Evolutionary conservation across 2,329 filamentous ascomycete genomes (phyloP).

Genomic region (Aaosphaeria arxii): DNA sequence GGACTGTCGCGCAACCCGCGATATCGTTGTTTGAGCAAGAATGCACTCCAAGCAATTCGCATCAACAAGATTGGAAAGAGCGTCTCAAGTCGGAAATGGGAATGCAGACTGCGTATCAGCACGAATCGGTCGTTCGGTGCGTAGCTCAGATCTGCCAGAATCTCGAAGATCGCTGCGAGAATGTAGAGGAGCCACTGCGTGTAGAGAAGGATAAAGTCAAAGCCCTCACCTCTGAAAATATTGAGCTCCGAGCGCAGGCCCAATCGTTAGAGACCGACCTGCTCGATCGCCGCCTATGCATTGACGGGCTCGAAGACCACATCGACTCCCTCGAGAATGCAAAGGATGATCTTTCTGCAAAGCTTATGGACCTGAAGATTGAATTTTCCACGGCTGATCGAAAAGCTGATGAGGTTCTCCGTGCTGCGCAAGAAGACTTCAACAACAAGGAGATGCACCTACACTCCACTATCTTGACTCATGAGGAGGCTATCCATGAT

Average conservation of each 20-base stretch:
- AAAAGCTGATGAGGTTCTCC: slow-evolving; percentile 27
- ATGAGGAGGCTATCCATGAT: slow-evolving; percentile 33
- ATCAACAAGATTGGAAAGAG: slow-evolving; percentile 49
- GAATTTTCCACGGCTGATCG: slow-evolving; percentile 23
- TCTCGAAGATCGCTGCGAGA: slow-evolving; percentile 55
- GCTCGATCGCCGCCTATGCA: slow-evolving; percentile 20
- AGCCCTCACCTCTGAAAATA: slow-evolving; percentile 29
- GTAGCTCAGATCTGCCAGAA: slow-evolving; percentile 55
- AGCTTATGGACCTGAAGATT: slow-evolving; percentile 26
- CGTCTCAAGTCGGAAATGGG: slow-evolving; percentile 45
- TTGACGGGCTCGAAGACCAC: slow-evolving; percentile 40
- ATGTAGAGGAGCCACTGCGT: slow-evolving; percentile 53
- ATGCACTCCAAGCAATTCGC: slow-evolving; percentile 34
- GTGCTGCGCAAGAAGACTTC: slow-evolving; percentile 16
- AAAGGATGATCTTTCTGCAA: slow-evolving; percentile 35
- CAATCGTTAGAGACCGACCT: slow-evolving; percentile 27
- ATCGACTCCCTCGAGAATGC: slow-evolving; percentile 38
- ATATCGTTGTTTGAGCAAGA: slow-evolving; percentile 33
- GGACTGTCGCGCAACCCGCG: not conserved
- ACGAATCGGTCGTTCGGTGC: slow-evolving; percentile 47
- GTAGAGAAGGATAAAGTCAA: slow-evolving; percentile 39
- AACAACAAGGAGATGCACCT: slow-evolving; percentile 37
- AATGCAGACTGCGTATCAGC: slow-evolving; percentile 37
- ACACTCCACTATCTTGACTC: slow-evolving; percentile 27
- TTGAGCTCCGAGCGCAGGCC: slow-evolving; percentile 33